Percentiles rank a stretch among this genome's conserved stretches.
Evolutionary conservation across 139 green algal genomes (phyloP).

Genomic region (Chlorokybus atmophyticus): DNA sequence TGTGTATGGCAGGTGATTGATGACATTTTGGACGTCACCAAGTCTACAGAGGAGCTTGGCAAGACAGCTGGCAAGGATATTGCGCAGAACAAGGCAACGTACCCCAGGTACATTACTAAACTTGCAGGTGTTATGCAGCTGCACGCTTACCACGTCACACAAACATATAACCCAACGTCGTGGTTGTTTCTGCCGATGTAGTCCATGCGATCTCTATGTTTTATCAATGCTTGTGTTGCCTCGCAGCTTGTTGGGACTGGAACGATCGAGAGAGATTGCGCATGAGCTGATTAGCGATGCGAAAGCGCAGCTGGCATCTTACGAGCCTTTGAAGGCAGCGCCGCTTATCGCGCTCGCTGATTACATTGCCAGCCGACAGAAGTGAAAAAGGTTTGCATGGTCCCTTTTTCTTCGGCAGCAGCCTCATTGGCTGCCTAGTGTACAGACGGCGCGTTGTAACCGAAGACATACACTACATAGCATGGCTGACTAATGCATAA

Average conservation of each 20-base stretch:
- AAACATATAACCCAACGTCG: too few relatives aligned
- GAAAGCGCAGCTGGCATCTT: constrained; percentile 69
- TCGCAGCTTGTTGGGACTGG: constrained; percentile 25
- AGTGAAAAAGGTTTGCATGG: too few relatives aligned
- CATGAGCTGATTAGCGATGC: constrained; percentile 80
- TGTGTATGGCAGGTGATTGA: constrained; percentile 93
- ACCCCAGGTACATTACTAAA: constrained; percentile 47
- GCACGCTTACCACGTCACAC: too few relatives aligned
- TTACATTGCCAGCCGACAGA: constrained; percentile 87
- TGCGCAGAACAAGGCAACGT: constrained; percentile 86
- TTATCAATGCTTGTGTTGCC: background rate
- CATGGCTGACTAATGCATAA: too few relatives aligned
- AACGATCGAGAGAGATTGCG: constrained; percentile 52
- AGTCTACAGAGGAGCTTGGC: constrained; percentile 68
- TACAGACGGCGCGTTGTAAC: too few relatives aligned
- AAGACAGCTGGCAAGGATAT: constrained; percentile 98
- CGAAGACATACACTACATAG: too few relatives aligned
- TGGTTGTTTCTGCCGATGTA: too few relatives aligned
- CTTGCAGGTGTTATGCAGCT: too few relatives aligned
- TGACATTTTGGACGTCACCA: constrained; percentile 95
- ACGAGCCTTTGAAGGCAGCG: constrained; percentile 53
- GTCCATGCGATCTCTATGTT: background rate
- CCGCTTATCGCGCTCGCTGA: constrained; percentile 83
- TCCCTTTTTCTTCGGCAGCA: too few relatives aligned
- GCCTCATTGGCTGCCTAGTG: too few relatives aligned